Conservation (phyloP, 371 early-diverging fungal species). For the Mucor sp. region DNA sequence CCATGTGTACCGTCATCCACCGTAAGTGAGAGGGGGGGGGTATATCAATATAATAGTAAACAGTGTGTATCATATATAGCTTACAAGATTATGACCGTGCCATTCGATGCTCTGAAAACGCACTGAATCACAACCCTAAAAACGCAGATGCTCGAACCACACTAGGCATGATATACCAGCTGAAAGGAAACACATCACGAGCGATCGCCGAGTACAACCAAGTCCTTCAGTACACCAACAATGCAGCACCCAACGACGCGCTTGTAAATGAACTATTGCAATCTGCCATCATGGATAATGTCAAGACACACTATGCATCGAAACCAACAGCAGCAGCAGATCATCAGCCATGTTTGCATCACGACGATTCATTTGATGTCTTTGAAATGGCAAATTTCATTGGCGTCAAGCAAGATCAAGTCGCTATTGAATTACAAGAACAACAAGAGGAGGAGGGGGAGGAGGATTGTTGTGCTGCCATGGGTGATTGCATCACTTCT, state of each 20-base stretch:
- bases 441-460: too few species aligned
- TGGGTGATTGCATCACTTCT: too few species aligned
- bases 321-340: background rate
- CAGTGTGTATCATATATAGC: background rate
- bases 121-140: constrained; percentile 38
- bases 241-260: background rate
- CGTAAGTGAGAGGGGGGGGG: too few species aligned
- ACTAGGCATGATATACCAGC: constrained; percentile 59
- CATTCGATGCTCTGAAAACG: constrained; percentile 50
- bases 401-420: background rate
- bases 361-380: constrained; percentile 7
- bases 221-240: constrained; percentile 22
- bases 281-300: constrained; percentile 2
- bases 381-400: background rate
- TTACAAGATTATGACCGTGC: constrained; percentile 37
- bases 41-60: too few species aligned
- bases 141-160: constrained; percentile 37
- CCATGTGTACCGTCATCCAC: constrained; percentile 63
- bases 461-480: too few species aligned
- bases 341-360: background rate
- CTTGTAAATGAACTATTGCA: constrained; percentile 12
- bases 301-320: background rate
- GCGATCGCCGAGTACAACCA: constrained; percentile 60
- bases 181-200: constrained; percentile 40
- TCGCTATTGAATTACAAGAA: constrained; percentile 9